Evolutionary conservation across 2,329 filamentous ascomycete genomes (phyloP), one percentile per base, ranked within the genome.

Genomic region (Ascochyta lentis): DNA sequence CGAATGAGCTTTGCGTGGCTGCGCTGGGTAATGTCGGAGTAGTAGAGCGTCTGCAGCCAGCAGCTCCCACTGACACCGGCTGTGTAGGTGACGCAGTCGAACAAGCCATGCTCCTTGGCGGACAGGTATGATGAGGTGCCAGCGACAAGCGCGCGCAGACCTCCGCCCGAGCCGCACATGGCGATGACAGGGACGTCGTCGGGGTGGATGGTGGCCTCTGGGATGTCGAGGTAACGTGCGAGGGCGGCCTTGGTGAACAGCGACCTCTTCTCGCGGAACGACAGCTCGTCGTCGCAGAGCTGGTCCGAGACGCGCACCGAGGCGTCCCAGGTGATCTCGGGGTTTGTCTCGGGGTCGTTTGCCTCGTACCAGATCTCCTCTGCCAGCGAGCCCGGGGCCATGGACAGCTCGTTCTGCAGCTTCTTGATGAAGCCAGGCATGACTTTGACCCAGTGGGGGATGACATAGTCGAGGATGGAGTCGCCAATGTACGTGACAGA

Each of bases 41-140:
- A 88, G 71, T 91, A 96, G 4, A 99, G 81, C 0, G 90, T 83
- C 73, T 98, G 94, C 6, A 98, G 82, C 95, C 95, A 99, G 75
- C 95, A 98, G 61, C 91, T 96, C 0, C 95, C 95, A 71, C 92
- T 97, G 44, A 99, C 95, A 1, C 95, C 95, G 5, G 94, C 92
- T 0, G 92, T 96, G 70, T 99, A 99, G 1, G 93, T 98, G 10
- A 91, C 84, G 72, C 95, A 98, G 76, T 97, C 93, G 72, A 96
- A 96, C 0, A 99, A 80, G 0, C 95, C 95, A 54, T 90, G 89
- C 72, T 97, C 90, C 56, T 92, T 86, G 0, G 92, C 84, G 3
- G 92, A 93, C 9, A 95, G 81, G 58, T 96, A 88, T 0, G 93
- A 97, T 0, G 94, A 93, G 0, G 92, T 88, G 3, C 94, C 93